Evolutionary conservation across 106 monocot genomes (phyloP), one percentile per base, ranked within the genome.

Genomic region (Acorus calamus): DNA sequence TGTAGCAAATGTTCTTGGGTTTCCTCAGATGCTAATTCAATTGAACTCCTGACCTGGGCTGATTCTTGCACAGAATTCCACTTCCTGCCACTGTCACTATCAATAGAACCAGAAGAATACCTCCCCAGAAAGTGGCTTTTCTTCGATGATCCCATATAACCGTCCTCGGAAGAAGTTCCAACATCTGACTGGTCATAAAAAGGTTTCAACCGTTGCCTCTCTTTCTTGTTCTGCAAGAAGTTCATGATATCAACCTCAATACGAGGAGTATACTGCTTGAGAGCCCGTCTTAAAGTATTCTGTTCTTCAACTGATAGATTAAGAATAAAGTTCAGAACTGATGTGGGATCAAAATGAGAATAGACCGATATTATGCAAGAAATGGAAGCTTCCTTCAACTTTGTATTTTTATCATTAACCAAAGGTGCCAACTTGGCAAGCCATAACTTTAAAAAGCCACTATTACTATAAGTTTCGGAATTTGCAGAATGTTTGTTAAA

Each of bases 221-320:
- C 98, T 74, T 92, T 99, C 80, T 99, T 99, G 69, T 66, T 92
- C 68, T 92, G 98, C 62, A 99, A 77, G 72, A 82, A 83, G 69
- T 88, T 99, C 76, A 99, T 77, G 5, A 99, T 66, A 59, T 99
- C 98, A 73, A 99, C 98, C 67, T 99, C 98, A 66, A 99, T 92
- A 62, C 98, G 84, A 64, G 98, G 98, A 11, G 98, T 99, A 67
- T 83, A 86, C 67, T 92, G 92, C 71, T 99, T 99, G 51, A 99
- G 74, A 56, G 98, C 88, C 60, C 98, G 73, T 49, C 98, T 83
- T 62, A 99, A 77, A 43, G 66, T 63, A 50, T 99, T 99, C 65
- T 92, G 92, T 47, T 92, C 98, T 57, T 99, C 92, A 47, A 99
- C 71, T 10, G 92, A 80, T 52, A 99, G 69, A 55, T 79, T 85